phyloP scores from a whole-genome alignment of 768 basidiomycete species.

The Hirschioporus abietinus region DNA sequence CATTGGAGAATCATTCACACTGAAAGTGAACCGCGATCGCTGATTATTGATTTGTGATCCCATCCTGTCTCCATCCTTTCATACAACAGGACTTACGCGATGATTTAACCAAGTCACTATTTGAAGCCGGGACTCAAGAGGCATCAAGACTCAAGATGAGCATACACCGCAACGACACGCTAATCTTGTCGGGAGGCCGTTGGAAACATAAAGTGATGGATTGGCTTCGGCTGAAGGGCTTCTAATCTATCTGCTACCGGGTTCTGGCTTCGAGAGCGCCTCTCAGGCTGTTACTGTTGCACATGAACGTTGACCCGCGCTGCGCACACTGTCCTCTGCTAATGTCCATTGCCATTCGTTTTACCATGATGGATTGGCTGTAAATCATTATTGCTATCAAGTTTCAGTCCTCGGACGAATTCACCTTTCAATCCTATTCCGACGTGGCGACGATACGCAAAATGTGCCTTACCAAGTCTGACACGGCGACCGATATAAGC shows the following conservation, averaged over 20 bases:
- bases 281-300: constrained; percentile 41
- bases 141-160: constrained; percentile 45
- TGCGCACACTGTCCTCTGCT: constrained; percentile 52
- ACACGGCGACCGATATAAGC: background rate
- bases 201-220: constrained; percentile 57
- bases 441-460: background rate
- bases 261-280: background rate
- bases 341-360: background rate
- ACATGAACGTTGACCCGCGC: constrained; percentile 90
- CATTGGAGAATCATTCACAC: background rate
- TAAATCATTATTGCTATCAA: background rate
- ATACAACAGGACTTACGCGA: constrained; percentile 47
- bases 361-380: background rate
- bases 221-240: constrained; percentile 63
- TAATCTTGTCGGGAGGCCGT: constrained; percentile 39
- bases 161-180: constrained; percentile 48
- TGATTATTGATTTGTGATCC: constrained; percentile 1
- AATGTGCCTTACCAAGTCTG: background rate
- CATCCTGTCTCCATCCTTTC: constrained; percentile 6
- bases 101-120: constrained; percentile 50
- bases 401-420: constrained; percentile 1
- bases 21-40: background rate
- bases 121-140: constrained; percentile 39
- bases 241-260: constrained; percentile 30
- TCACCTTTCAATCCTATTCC: background rate